A percentile compares a stretch with the other conserved stretches of the same genome.
Conservation (phyloP, 345 rosid genomes). For the Hibiscus trionum region DNA sequence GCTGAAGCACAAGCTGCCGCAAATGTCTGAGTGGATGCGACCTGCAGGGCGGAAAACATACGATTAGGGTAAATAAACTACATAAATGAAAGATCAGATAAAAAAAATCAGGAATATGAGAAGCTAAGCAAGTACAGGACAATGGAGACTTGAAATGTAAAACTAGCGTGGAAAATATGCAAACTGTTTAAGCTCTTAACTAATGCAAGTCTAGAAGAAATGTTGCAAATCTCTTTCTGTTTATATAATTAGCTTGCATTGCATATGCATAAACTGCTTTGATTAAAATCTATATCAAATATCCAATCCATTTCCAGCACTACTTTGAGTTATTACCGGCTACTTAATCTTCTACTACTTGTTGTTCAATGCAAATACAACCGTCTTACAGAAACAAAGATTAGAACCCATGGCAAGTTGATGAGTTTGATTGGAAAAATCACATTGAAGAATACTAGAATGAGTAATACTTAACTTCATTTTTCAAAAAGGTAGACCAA, state of each 20-base stretch:
- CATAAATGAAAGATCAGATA: not conserved
- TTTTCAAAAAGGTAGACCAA: not conserved
- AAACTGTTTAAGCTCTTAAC: not conserved
- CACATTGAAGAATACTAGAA: not conserved
- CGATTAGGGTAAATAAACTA: not conserved
- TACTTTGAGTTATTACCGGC: no score
- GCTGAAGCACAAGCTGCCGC: slow-evolving; percentile 82
- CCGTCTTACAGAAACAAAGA: not conserved
- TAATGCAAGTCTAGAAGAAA: not conserved
- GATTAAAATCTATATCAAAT: not conserved
- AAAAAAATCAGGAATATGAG: not conserved
- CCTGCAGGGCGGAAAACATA: slow-evolving; percentile 29
- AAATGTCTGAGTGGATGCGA: slow-evolving; percentile 61
- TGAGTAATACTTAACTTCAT: not conserved
- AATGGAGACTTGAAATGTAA: not conserved
- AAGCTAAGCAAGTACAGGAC: not conserved
- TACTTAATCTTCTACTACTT: not conserved
- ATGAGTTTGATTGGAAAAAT: not conserved
- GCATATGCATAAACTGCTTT: not conserved
- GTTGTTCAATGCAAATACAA: not conserved
- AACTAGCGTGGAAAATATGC: not conserved
- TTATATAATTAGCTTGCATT: not conserved
- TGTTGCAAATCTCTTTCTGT: no score
- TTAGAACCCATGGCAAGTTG: not conserved
- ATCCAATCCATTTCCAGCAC: not conserved